Base-by-base conservation (phyloP, 345 rosid species). In the Linum trigynum region DNA sequence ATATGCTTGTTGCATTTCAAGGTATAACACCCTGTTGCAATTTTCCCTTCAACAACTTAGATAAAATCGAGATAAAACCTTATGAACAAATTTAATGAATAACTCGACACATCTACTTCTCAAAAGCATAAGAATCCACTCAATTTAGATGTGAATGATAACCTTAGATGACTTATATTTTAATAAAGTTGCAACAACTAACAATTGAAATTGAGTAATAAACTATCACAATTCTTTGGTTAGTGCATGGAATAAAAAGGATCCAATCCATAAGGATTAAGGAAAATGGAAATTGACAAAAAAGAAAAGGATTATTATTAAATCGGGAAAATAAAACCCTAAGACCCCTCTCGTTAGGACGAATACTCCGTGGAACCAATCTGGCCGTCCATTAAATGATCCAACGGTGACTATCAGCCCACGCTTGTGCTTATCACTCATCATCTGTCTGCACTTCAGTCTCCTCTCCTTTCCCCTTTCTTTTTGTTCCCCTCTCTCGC, bases 311-410 rank as follows among this genome's bases (percentile, higher is more conserved):
- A 50, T 55, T 62, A 37, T 56, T 36, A 72, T 65, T 45, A 68
- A 71, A 64, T 57, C 64, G 37, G 8, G 10, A 56, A 61, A 66
- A 66, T 70, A 78, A 80, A 84, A 78, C 84, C 89, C 84, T 78
- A 82, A 73, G 59, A 48, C 38, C 60, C 38, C n/a, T 23, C 32
- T 55, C 63, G 81, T 43, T 64, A 75, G 81, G 64, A 69, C 78
- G 67, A 66, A 57, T 73, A 23, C 75, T 74, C 39, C 7, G 23
- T 16, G 10, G 68, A 71, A 68, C 65, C 65, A 53, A 82, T 79
- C 16, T 7, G 2, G 37, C 79, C 81, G 81, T 82, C 75, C 39
- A 10, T 53, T 58, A 5, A 37, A 2, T 8, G 32, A 80, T 82
- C 75, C 67, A 67, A 84, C 79, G 84, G 84, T 15, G 5, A 36